Base-by-base conservation (phyloP, 2,329 filamentous ascomycete species). In the Colletotrichum spaethianum region DNA sequence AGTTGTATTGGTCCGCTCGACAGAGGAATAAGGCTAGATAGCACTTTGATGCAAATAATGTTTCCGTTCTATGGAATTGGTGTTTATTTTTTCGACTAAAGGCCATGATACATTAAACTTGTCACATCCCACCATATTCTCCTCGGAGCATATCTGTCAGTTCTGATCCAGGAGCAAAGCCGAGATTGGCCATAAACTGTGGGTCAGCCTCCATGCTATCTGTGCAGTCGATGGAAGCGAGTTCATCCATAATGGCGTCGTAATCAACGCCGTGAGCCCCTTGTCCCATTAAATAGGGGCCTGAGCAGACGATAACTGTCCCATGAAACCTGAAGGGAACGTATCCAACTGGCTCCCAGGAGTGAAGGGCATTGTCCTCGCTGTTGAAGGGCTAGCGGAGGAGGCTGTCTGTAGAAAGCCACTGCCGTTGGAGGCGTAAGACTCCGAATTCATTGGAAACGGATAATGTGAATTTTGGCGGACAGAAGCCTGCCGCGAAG, bases 121-220 rank as follows among this genome's bases (percentile, higher is more conserved):
- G 40, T 70, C 66, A 72, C 70, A 72, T 61, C 38, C 70, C 75
- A 6, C 83, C 81, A 76, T 83, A 85, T 33, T 84, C 82, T 33
- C 81, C 79, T 63, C 63, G 79, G 26, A 71, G 55, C 82, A 89
- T 84, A 74, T 90, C 89, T 0, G 86, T 84, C 61, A 92, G 82
- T 69, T 90, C 89, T 42, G 88, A 87, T 33, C 90, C 90, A 0
- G 90, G 90, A 1, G 87, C 89, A 77, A 92, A 91, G 0, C 91
- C 91, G 26, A 93, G 82, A 75, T 92, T 92, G 55, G 89, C 86
- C 90, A 92, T 91, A 75, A 92, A 92, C 73, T 91, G 88, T 2
- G 88, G 85, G 74, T 91, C 89, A 16, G 86, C 84, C 33, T 89
- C 87, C 55, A 88, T 80, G 44, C 83, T 81, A 64, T 87, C 86